Evolutionary conservation across 2,329 filamentous ascomycete genomes (phyloP), one percentile per base, ranked within the genome.

Genomic region (Diaporthe vaccinii): DNA sequence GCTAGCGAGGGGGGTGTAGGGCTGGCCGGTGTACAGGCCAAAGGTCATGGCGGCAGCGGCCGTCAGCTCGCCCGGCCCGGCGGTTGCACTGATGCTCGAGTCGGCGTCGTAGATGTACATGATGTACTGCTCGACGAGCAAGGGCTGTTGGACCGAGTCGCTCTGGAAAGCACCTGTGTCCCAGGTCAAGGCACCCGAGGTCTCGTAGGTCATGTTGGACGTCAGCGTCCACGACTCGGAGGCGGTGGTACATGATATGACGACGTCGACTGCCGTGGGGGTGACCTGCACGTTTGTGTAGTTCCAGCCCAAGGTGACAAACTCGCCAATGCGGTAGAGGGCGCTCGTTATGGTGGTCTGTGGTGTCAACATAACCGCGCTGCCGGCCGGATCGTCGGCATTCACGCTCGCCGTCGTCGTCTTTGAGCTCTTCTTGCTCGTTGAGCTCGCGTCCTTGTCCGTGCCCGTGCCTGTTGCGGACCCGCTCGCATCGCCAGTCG

Each of bases 241-340:
- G 59, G 86, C 88, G 10, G 82, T 82, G 55, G 87, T 88, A 84
- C 89, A 91, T 78, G 89, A 90, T 46, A 91, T 85, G 74, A 92
- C 82, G 20, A 93, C 85, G 77, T 93, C 90, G 74, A 93, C 80
- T 55, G 90, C 91, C 4, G 89, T 91, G 2, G 91, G 91, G 1
- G 86, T 89, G 36, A 84, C 90, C 73, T 87, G 85, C 41, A 93
- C 82, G 59, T 88, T 88, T 4, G 91, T 93, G 84, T 92, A 93
- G 83, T 93, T 93, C 91, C 91, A 93, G 62, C 84, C 87, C 82
- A 89, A 91, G 20, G 90, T 92, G 58, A 92, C 84, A 59, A 85
- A 85, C 79, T 92, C 87, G 76, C 89, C 89, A 76, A 93, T 90
- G 80, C 90, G 90, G 86, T 90, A 92, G 55, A 91, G 85, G 75